Percentiles rank a stretch among this genome's conserved stretches.
These are phyloP conservation scores for Daldinia caldariorum DNA, from an alignment of 495 filamentous ascomycete species.

Conservation along the genomic window DNA sequence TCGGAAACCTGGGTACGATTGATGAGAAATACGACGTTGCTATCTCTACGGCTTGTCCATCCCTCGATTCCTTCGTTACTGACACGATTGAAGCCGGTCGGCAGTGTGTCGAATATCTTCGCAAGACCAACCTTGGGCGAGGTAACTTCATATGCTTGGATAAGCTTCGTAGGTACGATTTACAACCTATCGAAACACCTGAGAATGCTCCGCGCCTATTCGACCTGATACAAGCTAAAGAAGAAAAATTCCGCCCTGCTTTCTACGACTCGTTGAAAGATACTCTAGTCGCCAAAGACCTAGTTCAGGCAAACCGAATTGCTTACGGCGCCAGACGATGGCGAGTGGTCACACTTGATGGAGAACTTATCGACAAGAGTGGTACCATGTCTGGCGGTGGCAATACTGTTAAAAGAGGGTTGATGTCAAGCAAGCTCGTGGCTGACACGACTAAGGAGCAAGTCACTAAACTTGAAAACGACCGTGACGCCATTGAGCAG, in stretches of 20 bases:
- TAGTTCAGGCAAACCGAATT: constrained; percentile 93
- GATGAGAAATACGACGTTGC: constrained; percentile 94
- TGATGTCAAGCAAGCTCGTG: constrained; percentile 94
- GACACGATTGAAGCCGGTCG: constrained; percentile 94
- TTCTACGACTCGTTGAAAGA: constrained; percentile 95
- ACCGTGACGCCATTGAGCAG: constrained; percentile 84
- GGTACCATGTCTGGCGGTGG: constrained; percentile 99
- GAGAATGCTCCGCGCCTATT: constrained; percentile 93
- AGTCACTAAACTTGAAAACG: constrained; percentile 83
- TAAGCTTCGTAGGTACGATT: constrained; percentile 78
- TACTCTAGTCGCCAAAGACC: constrained; percentile 90
- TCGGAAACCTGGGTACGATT: constrained; percentile 95
- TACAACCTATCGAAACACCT: constrained; percentile 83
- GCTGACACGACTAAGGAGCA: constrained; percentile 86
- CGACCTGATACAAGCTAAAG: constrained; percentile 89
- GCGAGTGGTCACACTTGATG: constrained; percentile 95
- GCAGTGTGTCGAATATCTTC: constrained; percentile 95
- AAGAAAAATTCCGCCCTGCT: constrained; percentile 85
- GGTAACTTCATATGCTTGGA: constrained; percentile 97
- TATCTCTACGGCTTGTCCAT: constrained; percentile 93
- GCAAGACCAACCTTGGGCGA: constrained; percentile 97
- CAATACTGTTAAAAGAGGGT: constrained; percentile 82
- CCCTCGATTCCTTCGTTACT: constrained; percentile 93
- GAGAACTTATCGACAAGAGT: constrained; percentile 94
- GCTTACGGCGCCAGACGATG: constrained; percentile 92